Evolutionary conservation across 202 grass and related monocot genomes (phyloP), one percentile per base, ranked within the genome.

Genomic region (Cymbopogon flexuosus): DNA sequence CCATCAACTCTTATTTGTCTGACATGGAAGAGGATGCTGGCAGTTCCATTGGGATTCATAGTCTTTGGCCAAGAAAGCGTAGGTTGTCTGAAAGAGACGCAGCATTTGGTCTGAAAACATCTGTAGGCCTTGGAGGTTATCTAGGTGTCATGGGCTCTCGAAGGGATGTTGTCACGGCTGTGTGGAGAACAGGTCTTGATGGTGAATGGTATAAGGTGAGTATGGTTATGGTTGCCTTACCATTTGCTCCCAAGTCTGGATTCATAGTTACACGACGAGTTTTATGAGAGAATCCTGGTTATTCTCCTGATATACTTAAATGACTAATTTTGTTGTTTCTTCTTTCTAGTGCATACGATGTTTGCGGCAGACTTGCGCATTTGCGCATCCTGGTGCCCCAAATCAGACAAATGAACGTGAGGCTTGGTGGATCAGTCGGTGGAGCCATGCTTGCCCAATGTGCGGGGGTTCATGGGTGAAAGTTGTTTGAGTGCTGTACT

Each of bases 51-150:
- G 88, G 87, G 14, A 73, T 88, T 75, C 92, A 91, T 83, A 86
- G 79, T 73, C 88, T 93, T 42, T 99, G 96, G 92, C 96, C 96
- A 46, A 99, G 90, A 85, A 99, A 99, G 73, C 90, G 96, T 0
- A 87, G 96, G 22, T 83, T 95, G 35, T 99, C 96, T 65, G 96
- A 99, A 87, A 91, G 96, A 68, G 96, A 99, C 66, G 96, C 96
- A 39, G 96, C 96, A 78, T 99, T 99, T 88, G 96, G 96, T 72
- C 83, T 99, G 84, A 99, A 91, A 86, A 99, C 92, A 83, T 99
- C 96, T 15, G 87, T 99, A 16, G 96, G 96, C 60, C 79, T 99
- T 43, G 96, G 96, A 90, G 70, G 88, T 60, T 99, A 93, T 90
- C 86, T 93, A 52, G 96, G 96, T 73, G 93, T 99, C 15, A 99